Evolutionary conservation across 139 green algal species (phyloP), one percentile per base, ranked within the genome.

Genomic region (Chlamydomonas asymmetrica): DNA sequence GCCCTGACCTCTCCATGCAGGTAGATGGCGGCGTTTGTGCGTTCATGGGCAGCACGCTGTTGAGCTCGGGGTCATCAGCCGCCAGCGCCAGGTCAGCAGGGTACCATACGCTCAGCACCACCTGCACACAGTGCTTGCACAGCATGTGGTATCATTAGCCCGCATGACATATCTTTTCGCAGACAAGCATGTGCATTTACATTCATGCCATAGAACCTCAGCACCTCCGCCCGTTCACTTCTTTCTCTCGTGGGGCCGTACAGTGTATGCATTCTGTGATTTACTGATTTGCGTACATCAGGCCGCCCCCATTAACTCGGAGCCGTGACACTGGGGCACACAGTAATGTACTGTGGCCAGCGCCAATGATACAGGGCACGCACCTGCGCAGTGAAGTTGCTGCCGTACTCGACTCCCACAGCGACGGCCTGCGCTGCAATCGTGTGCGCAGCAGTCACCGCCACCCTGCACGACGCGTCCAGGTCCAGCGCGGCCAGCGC

Each of bases 11-110:
- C 5, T 29, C 32, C 13, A 18, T 54, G 49, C 73, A 66, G 35
- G 48, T 39, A 5, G 37, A 29, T n/a, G 72, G 32, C 9, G 54
- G 23, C 34, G 45, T n/a, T 37, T 45, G 63, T 38, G 79, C 79
- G 50, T 88, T 88, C 45, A 81, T 40, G 4, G 83, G 83, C 52
- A 85, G 71, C 41, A 88, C 35, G 35, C 73, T 81, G 71, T 84
- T 83, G 35, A 88, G 83, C 10, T 41, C 66, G 9, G 35, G n/a
- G 63, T 88, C 83, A 3, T 75, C 73, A 39, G 79, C 68, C 40
- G 59, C 27, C 1, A 80, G n/a, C 18, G 54, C 32, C 0, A 73
- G 25, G 13, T 67, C 8, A 31, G 20, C 52, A 4, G 68, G 68
- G 50, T 66, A 65, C 68, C 68, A 75, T 4, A 75, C 68, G 50